These are phyloP conservation scores for Canna indica DNA, from an alignment of 176 grass and related monocot genomes.

Conservation along the genomic window DNA sequence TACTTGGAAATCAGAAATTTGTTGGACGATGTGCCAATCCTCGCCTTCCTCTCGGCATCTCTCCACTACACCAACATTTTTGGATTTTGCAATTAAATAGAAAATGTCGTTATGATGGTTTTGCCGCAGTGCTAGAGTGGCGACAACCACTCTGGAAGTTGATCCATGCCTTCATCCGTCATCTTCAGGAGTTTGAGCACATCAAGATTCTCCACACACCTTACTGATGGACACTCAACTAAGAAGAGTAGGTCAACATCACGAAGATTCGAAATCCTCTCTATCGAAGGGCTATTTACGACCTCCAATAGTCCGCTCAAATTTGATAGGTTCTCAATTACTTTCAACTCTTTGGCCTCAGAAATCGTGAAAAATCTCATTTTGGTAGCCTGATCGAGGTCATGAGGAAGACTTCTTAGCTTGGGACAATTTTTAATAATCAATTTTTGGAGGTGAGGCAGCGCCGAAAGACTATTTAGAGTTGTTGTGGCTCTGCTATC, in stretches of 20 bases:
- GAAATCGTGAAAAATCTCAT: neutral
- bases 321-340: conserved; percentile 4
- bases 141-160: conserved; percentile 19
- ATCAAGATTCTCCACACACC: conserved; percentile 20
- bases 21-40: conserved; percentile 20
- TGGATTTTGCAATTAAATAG: neutral
- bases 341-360: neutral
- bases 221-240: neutral
- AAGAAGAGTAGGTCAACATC: neutral
- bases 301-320: neutral
- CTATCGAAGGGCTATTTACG: neutral
- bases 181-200: neutral
- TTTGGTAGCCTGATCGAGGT: neutral
- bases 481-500: neutral
- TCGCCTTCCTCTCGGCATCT: conserved; percentile 17
- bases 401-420: conserved; percentile 17
- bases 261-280: conserved; percentile 22
- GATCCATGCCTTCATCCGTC: neutral
- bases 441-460: conserved; percentile 16
- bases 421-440: conserved; percentile 6
- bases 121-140: neutral
- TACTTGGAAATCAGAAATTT: conserved; percentile 6
- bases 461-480: neutral
- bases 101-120: neutral
- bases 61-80: neutral